These are phyloP conservation scores for Westerdykella aurantiaca DNA, from an alignment of 2,329 filamentous ascomycete species.

Conservation along the genomic window DNA sequence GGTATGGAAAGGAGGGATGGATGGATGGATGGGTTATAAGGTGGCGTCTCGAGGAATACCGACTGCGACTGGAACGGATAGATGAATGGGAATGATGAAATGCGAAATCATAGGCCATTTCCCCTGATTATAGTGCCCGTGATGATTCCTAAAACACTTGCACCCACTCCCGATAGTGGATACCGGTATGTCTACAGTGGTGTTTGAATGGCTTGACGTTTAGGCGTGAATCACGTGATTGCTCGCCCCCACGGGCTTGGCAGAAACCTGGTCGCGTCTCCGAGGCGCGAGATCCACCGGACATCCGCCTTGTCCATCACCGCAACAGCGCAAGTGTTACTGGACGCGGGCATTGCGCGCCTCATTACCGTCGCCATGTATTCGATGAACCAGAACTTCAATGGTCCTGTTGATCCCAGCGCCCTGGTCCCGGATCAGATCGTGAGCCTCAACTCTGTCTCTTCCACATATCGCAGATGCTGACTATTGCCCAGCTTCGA, in stretches of 20 bases:
- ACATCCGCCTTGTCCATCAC: not conserved
- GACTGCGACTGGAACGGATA: too few relatives aligned
- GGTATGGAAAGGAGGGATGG: too few relatives aligned
- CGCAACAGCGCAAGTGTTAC: not conserved
- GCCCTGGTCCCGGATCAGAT: constrained; percentile 30
- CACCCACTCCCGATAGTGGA: too few relatives aligned
- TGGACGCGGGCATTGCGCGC: not conserved
- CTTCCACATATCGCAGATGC: constrained; percentile 7
- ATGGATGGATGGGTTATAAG: too few relatives aligned
- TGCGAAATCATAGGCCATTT: too few relatives aligned
- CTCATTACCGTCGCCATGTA: constrained; percentile 21
- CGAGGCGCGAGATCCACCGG: not conserved
- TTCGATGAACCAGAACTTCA: constrained; percentile 31
- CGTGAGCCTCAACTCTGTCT: constrained; percentile 15
- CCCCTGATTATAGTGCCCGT: too few relatives aligned
- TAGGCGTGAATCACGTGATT: not conserved
- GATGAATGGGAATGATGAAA: too few relatives aligned
- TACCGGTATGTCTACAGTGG: too few relatives aligned
- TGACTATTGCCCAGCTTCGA: constrained; percentile 54
- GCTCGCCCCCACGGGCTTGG: not conserved
- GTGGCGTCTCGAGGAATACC: too few relatives aligned
- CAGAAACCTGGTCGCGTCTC: not conserved
- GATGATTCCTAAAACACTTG: too few relatives aligned
- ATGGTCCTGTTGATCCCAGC: constrained; percentile 27
- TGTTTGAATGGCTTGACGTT: too few relatives aligned